phyloP scores from a whole-genome alignment of 169 alveolate genomes.

The Toxoplasma gondii region DNA sequence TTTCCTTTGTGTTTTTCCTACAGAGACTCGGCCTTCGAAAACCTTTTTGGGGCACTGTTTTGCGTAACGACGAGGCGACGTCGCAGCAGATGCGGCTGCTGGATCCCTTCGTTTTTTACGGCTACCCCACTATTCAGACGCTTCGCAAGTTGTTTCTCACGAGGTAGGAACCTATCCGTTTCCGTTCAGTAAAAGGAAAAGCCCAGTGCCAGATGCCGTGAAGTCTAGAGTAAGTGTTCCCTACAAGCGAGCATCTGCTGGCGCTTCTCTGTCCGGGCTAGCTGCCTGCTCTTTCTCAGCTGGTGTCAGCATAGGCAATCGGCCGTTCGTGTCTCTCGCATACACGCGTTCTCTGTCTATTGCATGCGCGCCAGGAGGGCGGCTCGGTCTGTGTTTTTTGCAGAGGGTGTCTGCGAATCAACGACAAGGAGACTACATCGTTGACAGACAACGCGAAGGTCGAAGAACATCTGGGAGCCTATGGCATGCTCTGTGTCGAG shows the following conservation, averaged over 20 bases:
- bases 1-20: not conserved
- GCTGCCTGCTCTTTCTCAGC: too few relatives aligned
- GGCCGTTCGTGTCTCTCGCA: too few relatives aligned
- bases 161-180: not conserved
- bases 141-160: constrained; percentile 46
- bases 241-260: too few relatives aligned
- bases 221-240: too few relatives aligned
- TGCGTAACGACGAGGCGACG: constrained; percentile 47
- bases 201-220: not conserved
- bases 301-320: too few relatives aligned
- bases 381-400: not conserved
- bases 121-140: constrained; percentile 32
- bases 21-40: constrained; percentile 43
- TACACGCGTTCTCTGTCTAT: too few relatives aligned
- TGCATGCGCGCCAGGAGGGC: too few relatives aligned
- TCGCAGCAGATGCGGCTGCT: not conserved
- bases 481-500: constrained; percentile 78
- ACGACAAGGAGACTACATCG: constrained; percentile 4
- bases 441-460: constrained; percentile 77
- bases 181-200: too few relatives aligned
- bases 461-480: constrained; percentile 77
- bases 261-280: too few relatives aligned
- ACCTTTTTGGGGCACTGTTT: constrained; percentile 37
- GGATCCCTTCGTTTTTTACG: constrained; percentile 49
- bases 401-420: constrained; percentile 32